Evolutionary conservation across 768 basidiomycete genomes (phyloP).

Genomic region (Trametes elegans): DNA sequence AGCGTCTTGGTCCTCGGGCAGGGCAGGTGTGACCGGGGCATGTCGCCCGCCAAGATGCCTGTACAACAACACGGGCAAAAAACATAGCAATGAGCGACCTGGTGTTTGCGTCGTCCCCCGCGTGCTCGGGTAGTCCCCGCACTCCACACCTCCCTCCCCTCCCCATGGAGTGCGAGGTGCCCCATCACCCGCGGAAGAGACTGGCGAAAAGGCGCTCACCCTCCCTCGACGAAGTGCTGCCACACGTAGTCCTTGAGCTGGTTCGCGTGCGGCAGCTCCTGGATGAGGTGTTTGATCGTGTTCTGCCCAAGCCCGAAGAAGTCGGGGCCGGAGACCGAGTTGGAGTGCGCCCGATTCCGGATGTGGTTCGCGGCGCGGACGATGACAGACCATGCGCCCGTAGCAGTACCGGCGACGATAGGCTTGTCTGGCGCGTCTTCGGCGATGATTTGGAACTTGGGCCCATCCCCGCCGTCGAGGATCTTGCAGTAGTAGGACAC

Average conservation of each 20-base stretch:
- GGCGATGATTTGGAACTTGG: constrained; percentile 82
- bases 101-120: no score
- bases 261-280: constrained; percentile 74
- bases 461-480: constrained; percentile 80
- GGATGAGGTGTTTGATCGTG: constrained; percentile 88
- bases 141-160: neutral
- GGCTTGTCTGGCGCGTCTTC: constrained; percentile 68
- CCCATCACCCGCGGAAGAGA: neutral
- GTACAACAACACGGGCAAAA: constrained; percentile 25
- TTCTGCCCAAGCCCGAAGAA: constrained; percentile 87
- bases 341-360: constrained; percentile 78
- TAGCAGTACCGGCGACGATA: constrained; percentile 83
- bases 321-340: constrained; percentile 86
- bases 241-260: constrained; percentile 78
- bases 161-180: neutral
- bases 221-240: constrained; percentile 85
- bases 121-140: no score
- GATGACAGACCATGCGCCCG: constrained; percentile 83
- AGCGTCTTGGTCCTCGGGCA: constrained; percentile 58
- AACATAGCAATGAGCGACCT: no score
- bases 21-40: constrained; percentile 76
- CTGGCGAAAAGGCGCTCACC: constrained; percentile 47
- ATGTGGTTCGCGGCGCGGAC: constrained; percentile 81
- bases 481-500: constrained; percentile 83
- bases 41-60: constrained; percentile 80